Percentiles rank a stretch among this genome's conserved stretches.
These are phyloP conservation scores for Alternaria arborescens DNA, from an alignment of 2,329 filamentous ascomycete species.

Conservation along the genomic window DNA sequence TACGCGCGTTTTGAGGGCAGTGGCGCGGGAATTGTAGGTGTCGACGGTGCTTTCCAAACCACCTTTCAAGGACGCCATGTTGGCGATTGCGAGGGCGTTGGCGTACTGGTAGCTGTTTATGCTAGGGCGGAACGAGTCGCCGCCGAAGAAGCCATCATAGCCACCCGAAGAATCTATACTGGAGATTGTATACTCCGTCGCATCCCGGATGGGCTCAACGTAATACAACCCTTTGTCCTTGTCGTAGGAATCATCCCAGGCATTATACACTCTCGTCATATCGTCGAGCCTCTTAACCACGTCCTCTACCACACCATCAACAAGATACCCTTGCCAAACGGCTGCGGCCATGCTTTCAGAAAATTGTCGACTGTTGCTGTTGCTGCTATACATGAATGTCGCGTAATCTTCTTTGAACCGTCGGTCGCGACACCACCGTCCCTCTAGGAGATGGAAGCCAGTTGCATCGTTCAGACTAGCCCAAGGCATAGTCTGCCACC, in stretches of 20 bases:
- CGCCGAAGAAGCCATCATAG: constrained; percentile 53
- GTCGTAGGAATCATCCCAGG: constrained; percentile 53
- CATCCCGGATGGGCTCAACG: constrained; percentile 55
- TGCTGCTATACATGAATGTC: constrained; percentile 51
- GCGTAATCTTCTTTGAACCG: constrained; percentile 57
- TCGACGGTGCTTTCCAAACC: constrained; percentile 18
- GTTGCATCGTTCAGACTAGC: constrained; percentile 57
- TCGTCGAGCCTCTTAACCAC: constrained; percentile 44
- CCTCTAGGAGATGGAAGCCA: constrained; percentile 56
- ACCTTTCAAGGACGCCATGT: constrained; percentile 47
- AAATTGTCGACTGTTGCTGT: constrained; percentile 55
- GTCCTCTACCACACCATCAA: constrained; percentile 51
- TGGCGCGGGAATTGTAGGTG: constrained; percentile 37
- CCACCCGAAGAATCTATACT: constrained; percentile 55
- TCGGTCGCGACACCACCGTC: constrained; percentile 56
- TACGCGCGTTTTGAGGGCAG: constrained; percentile 48
- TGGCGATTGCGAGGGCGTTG: constrained; percentile 55
- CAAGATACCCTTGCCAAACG: constrained; percentile 53
- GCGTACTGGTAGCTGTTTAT: constrained; percentile 58
- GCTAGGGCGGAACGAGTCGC: constrained; percentile 54
- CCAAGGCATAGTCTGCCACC: constrained; percentile 55
- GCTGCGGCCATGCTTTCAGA: constrained; percentile 55
- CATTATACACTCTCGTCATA: constrained; percentile 51
- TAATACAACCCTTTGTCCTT: constrained; percentile 53
- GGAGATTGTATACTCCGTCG: constrained; percentile 57